Base-by-base conservation (phyloP, 225 moss, liverwort and hornwort species). In the Polytrichum commune region DNA sequence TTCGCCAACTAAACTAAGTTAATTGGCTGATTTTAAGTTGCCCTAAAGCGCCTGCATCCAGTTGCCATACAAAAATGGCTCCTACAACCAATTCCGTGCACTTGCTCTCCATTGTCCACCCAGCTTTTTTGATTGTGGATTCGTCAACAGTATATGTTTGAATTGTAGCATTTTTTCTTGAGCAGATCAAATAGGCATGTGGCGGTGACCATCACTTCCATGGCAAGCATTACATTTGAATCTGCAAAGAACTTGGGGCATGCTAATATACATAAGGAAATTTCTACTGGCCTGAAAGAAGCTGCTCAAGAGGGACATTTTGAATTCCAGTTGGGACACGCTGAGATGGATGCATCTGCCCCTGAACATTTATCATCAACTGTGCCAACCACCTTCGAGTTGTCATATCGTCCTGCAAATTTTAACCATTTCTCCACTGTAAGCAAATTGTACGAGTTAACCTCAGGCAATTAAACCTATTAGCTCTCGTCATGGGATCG, bases 361-460 rank as follows among this genome's bases (percentile, higher is more conserved):
- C 85, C 66, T 80, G 82, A 26, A 95, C 90, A 72, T 98, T 98
- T 24, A 91, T 74, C 69, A 97, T 89, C 73, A 98, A 80, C 68
- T 95, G 91, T 30, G 76, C 70, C 2, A 98, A 86, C 97, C 97
- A 98, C 77, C 92, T 87, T 78, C 90, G 77, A 0, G 97, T 98
- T 5, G 94, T 86, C 68, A 81, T 35, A 72, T 98, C 97, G 38
- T 98, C 91, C 97, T 97, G 86, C 75, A 60, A 9, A 19, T 32
- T 73, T 53, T 54, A 70, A 66, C 53, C 22, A 29, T 2, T 54
- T 63, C 63, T 28, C 18, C 58, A 58, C 23, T 58, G 58, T 58
- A 23, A 58, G 58, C 38, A 38, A 46, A 46, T 46, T 46, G 46
- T 46, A 16, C 46, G 13, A 46, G 46, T 46, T 46, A 46, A 13